Conservation (phyloP, 345 rosid species). For the Salix purpurea region DNA sequence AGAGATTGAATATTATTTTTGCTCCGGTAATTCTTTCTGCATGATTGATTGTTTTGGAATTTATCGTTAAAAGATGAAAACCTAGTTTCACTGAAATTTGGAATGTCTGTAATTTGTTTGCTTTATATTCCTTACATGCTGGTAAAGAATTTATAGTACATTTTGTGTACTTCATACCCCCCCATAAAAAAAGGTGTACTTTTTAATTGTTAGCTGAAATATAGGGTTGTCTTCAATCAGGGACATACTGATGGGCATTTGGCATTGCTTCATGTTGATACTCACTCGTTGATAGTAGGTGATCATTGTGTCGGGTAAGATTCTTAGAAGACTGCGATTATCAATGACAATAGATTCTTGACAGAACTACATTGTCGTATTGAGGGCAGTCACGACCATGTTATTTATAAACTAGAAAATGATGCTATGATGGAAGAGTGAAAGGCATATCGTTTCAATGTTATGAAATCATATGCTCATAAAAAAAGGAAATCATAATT, state of each 20-base stretch:
- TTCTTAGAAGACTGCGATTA: slow-evolving; percentile 7
- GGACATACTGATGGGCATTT: slow-evolving; percentile 95
- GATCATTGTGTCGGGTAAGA: slow-evolving; percentile 96
- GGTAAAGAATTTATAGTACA: too few relatives aligned
- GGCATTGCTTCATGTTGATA: slow-evolving; percentile 58
- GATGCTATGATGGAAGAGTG: not conserved
- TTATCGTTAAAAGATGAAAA: not conserved
- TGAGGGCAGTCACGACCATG: not conserved
- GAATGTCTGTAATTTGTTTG: too few relatives aligned
- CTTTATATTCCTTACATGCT: too few relatives aligned
- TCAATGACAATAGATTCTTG: not conserved
- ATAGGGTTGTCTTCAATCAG: slow-evolving; percentile 32
- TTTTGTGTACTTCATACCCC: not conserved
- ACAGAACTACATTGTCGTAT: not conserved
- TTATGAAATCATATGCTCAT: too few relatives aligned
- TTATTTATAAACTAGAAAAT: not conserved
- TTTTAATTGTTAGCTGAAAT: not conserved
- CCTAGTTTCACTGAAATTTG: too few relatives aligned
- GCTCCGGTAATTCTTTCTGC: slow-evolving; percentile 54
- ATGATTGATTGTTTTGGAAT: not conserved
- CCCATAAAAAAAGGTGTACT: not conserved
- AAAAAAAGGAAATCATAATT: not conserved
- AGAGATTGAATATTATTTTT: slow-evolving; percentile 53
- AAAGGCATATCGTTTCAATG: not conserved
- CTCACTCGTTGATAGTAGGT: slow-evolving; percentile 72